Conservation (phyloP, 352 stramenopile genomes). For the Globisporangium polare region DNA sequence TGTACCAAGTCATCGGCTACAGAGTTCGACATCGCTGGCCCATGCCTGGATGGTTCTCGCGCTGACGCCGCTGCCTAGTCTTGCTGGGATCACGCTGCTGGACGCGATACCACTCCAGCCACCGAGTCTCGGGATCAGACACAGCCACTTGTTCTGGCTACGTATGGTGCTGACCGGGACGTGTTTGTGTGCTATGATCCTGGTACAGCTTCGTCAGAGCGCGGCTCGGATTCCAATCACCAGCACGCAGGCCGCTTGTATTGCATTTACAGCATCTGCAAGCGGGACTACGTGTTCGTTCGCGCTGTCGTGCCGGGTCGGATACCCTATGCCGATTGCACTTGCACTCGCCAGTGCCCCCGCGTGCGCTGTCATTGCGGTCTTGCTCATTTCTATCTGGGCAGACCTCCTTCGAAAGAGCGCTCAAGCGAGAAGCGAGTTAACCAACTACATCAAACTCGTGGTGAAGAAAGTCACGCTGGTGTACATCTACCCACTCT, state of each 20-base stretch:
- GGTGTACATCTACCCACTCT: constrained; percentile 23
- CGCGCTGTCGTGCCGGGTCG: constrained; percentile 11
- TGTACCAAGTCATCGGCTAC: neutral
- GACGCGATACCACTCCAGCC: constrained; percentile 12
- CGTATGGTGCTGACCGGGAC: neutral
- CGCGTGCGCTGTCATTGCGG: constrained; percentile 9
- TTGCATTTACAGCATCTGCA: neutral
- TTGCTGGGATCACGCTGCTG: neutral
- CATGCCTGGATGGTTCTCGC: constrained; percentile 1
- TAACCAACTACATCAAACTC: constrained; percentile 3
- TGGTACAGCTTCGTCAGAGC: neutral
- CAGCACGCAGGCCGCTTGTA: neutral
- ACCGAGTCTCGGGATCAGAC: neutral
- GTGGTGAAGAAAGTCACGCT: constrained; percentile 10
- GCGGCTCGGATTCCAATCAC: constrained; percentile 5
- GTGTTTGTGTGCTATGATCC: neutral
- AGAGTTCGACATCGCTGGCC: neutral
- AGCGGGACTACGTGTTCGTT: constrained; percentile 3
- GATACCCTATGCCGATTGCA: constrained; percentile 30
- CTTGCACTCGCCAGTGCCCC: constrained; percentile 7
- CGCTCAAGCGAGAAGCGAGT: neutral
- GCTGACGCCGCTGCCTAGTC: constrained; percentile 10
- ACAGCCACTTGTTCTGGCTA: constrained; percentile 7
- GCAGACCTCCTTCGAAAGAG: constrained; percentile 6
- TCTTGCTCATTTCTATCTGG: neutral